These are phyloP conservation scores for Curvularia eragrostidis DNA, from an alignment of 2,329 filamentous ascomycete species.

Conservation along the genomic window DNA sequence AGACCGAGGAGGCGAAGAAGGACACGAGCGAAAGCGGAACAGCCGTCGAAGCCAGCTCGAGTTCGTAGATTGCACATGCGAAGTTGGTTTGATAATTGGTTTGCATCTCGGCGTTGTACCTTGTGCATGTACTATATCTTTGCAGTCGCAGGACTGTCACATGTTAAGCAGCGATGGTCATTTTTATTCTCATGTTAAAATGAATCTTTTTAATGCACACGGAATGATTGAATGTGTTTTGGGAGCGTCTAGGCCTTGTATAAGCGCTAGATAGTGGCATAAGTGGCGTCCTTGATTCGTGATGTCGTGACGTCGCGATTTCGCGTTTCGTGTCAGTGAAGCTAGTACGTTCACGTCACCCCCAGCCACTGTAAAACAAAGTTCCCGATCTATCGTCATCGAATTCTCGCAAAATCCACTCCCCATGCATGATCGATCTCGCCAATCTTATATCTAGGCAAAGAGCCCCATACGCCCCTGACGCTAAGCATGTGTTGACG, in stretches of 20 bases:
- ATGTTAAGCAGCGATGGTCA: not conserved
- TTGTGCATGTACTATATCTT: constrained; percentile 17
- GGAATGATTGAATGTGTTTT: not conserved
- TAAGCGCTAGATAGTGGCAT: not conserved
- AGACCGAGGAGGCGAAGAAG: constrained; percentile 54
- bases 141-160: not conserved
- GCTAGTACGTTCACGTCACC: constrained; percentile 20
- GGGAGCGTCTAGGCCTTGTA: not conserved
- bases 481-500: constrained; percentile 35
- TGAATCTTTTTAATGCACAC: not conserved
- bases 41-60: constrained; percentile 40
- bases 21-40: constrained; percentile 51
- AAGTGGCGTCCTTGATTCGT: not conserved
- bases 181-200: not conserved
- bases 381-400: constrained; percentile 24
- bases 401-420: constrained; percentile 21
- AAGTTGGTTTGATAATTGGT: constrained; percentile 1
- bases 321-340: constrained; percentile 30
- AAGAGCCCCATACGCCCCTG: constrained; percentile 27
- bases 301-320: constrained; percentile 24
- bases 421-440: constrained; percentile 30
- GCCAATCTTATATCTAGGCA: constrained; percentile 29
- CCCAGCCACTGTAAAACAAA: constrained; percentile 22
- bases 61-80: constrained; percentile 25
- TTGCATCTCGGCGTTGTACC: constrained; percentile 13